phyloP scores from a whole-genome alignment of 257 asterid species.

The Parsonsia alboflavescens region DNA sequence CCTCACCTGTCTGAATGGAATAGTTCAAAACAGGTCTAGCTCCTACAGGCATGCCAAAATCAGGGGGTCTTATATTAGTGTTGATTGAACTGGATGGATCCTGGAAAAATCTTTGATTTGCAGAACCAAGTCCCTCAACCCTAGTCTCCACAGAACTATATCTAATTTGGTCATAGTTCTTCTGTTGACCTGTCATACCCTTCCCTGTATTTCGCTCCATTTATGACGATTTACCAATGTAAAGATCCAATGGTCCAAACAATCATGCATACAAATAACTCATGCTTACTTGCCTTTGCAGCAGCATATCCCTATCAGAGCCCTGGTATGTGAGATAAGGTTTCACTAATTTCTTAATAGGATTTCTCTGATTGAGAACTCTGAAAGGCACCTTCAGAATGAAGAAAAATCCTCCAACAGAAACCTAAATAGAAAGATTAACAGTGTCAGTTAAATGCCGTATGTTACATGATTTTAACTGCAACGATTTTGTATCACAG shows the following conservation, averaged over 20 bases:
- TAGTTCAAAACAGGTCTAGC: conserved; percentile 73
- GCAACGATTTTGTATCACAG: neutral
- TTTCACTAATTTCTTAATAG: conserved; percentile 2
- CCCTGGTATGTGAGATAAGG: conserved; percentile 6
- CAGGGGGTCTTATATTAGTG: conserved; percentile 51
- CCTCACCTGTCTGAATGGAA: conserved; percentile 97
- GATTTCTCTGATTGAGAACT: conserved; percentile 13
- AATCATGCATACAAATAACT: neutral
- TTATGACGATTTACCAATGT: conserved; percentile 8
- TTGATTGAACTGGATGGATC: conserved; percentile 60
- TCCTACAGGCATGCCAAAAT: conserved; percentile 38
- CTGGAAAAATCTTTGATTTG: conserved; percentile 47
- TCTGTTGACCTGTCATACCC: conserved; percentile 43
- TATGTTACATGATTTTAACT: neutral
- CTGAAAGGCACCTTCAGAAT: neutral
- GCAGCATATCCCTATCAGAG: conserved; percentile 13
- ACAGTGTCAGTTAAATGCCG: neutral
- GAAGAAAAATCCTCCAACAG: conserved; percentile 1
- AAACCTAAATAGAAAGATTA: conserved; percentile 12
- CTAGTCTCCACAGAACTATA: conserved; percentile 46
- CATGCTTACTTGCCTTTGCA: conserved; percentile 8
- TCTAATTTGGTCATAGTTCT: conserved; percentile 46
- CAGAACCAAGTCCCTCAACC: conserved; percentile 50
- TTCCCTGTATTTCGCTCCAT: conserved; percentile 59
- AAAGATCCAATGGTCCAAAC: conserved; percentile 7